Base-by-base conservation (phyloP, 768 basidiomycete species). In the Serendipita indica region DNA sequence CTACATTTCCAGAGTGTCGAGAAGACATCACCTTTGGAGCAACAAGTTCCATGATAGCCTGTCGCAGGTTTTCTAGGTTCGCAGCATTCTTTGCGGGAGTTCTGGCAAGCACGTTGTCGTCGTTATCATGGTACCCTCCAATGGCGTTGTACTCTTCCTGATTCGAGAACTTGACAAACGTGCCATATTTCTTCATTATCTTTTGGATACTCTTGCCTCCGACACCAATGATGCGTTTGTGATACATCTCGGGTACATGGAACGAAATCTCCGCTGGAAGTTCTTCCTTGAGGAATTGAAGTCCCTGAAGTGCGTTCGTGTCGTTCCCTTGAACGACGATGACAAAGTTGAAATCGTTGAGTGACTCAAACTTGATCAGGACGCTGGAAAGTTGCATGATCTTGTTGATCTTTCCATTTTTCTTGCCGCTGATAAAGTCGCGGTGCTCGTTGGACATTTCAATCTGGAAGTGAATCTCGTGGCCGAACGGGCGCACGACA, bases 171-270 rank as follows among this genome's bases (percentile, higher is more conserved):
- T 98, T 98, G 71, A 99, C 94, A 72, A 97, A 98, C 20, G 97
- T 94, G n/a, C 94, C 94, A 64, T 86, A 96, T 69, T 94, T 91
- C 75, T 97, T 97, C 94, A 99, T 99, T 72, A 99, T 98, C 60
- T 91, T 82, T 70, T 98, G 94, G 61, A 99, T 97, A 71, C 91
- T 98, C 67, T 92, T 84, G 28, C 94, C 94, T 33, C 91, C 93
- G 33, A 97, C 93, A 61, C 94, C 94, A 64, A 99, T 99, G 69
- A 99, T 99, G 61, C 96, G 87, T 70, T 97, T 98, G 75, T 98
- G 94, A 69, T 97, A 98, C 45, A 83, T 82, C 71, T 99, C 94
- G 32, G 94, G 94, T 12, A 99, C 91, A 70, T 97, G 92, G 79
- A 99, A 99, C 25, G 91, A 94, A 28, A 96, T 89, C 70, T 99